Percentiles rank a stretch among this genome's conserved stretches.
phyloP scores from a whole-genome alignment of 106 monocot species.

The Gastrodia elata region DNA sequence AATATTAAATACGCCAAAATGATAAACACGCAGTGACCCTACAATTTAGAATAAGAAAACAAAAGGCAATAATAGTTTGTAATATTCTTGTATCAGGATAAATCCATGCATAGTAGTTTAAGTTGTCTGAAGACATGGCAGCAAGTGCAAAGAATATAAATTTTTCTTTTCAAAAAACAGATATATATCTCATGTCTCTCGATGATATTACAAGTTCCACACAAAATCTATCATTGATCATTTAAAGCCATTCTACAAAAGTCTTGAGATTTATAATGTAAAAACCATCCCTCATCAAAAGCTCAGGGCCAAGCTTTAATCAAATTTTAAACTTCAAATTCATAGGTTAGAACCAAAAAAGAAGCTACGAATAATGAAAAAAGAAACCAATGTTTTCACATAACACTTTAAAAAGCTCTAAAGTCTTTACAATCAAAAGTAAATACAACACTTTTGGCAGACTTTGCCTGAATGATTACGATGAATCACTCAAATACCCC shows the following conservation, averaged over 20 bases:
- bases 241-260: background rate
- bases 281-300: background rate
- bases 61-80: background rate
- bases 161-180: background rate
- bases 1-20: no score
- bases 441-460: no score
- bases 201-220: background rate
- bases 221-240: background rate
- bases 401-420: background rate
- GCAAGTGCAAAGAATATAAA: background rate
- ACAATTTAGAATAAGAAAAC: background rate
- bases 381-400: background rate
- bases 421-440: background rate
- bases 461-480: no score
- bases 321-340: background rate
- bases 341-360: background rate
- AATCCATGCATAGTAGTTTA: no score
- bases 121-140: background rate
- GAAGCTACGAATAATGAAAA: background rate
- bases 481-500: no score
- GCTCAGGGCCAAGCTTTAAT: background rate
- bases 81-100: background rate
- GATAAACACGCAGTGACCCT: background rate
- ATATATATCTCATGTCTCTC: background rate
- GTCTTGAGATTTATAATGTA: background rate